These are phyloP conservation scores for Tilletiopsis washingtonensis DNA, from an alignment of 1,284 basidiomycete genomes.

Conservation along the genomic window DNA sequence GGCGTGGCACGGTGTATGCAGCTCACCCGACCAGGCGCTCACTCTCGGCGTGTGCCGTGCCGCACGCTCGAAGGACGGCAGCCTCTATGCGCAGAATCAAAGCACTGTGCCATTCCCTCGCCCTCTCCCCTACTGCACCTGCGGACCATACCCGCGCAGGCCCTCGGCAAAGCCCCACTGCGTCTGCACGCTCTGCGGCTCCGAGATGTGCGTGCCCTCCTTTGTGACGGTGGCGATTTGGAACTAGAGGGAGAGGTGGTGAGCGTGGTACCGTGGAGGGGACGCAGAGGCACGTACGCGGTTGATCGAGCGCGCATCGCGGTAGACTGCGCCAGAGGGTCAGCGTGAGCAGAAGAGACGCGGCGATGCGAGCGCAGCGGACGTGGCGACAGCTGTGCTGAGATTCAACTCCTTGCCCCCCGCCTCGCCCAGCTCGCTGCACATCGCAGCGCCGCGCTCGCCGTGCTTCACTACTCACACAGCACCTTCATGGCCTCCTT, in stretches of 20 bases:
- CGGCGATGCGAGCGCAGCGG: too few species aligned
- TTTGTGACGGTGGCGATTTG: conserved; percentile 86
- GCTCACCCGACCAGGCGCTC: too few species aligned
- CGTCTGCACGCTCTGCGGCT: conserved; percentile 68
- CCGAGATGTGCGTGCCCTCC: conserved; percentile 70
- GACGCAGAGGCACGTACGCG: conserved; percentile 60
- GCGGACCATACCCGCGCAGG: conserved; percentile 61
- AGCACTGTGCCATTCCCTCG: too few species aligned
- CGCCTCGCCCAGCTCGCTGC: neutral
- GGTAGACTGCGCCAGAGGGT: conserved; percentile 57
- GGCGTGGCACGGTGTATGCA: too few species aligned
- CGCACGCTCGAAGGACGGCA: too few species aligned
- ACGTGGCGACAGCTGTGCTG: too few species aligned
- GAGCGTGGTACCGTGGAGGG: neutral
- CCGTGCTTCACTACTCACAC: conserved; percentile 48
- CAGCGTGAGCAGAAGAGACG: neutral
- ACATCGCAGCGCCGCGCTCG: neutral
- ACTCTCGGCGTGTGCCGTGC: too few species aligned
- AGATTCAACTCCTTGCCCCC: neutral
- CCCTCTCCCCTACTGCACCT: too few species aligned
- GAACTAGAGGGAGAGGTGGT: conserved; percentile 57
- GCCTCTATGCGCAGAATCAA: too few species aligned
- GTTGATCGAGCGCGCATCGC: conserved; percentile 90
- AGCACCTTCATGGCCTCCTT: conserved; percentile 86
- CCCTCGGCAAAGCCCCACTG: conserved; percentile 88